phyloP scores from a whole-genome alignment of 2,329 filamentous ascomycete genomes.

The Botryosphaeria dothidea region DNA sequence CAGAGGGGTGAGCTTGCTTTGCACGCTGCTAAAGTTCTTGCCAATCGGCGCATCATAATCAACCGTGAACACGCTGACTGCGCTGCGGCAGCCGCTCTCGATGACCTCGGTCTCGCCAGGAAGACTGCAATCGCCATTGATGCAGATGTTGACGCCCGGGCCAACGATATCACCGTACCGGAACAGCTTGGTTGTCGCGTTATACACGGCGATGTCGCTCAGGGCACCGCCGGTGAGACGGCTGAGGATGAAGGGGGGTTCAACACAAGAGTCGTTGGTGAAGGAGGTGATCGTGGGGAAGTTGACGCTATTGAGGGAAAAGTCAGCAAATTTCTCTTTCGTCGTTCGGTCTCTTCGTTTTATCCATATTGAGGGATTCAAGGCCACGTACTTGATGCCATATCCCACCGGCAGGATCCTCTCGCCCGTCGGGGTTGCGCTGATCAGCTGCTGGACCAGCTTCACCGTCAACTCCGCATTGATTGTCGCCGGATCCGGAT shows the following conservation, averaged over 20 bases:
- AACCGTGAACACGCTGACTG: slow-evolving; percentile 51
- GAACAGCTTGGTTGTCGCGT: slow-evolving; percentile 48
- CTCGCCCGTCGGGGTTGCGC: slow-evolving; percentile 34
- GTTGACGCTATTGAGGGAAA: slow-evolving; percentile 43
- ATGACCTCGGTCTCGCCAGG: slow-evolving; percentile 54
- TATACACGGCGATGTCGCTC: slow-evolving; percentile 48
- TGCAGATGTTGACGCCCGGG: slow-evolving; percentile 52
- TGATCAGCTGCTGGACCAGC: slow-evolving; percentile 48
- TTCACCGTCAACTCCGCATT: slow-evolving; percentile 46
- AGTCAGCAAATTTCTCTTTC: no score
- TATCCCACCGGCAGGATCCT: slow-evolving; percentile 51
- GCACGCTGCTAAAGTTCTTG: slow-evolving; percentile 27
- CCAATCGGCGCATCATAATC: slow-evolving; percentile 52
- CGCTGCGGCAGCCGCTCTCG: slow-evolving; percentile 41
- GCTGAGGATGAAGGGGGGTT: slow-evolving; percentile 49
- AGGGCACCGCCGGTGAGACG: slow-evolving; percentile 53
- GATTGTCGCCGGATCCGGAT: slow-evolving; percentile 45
- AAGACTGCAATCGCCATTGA: slow-evolving; percentile 55
- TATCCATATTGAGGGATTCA: no score
- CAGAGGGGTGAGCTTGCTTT: slow-evolving; percentile 16
- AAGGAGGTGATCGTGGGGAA: slow-evolving; percentile 46
- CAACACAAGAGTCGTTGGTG: slow-evolving; percentile 40
- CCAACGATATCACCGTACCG: slow-evolving; percentile 50
- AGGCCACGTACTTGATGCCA: slow-evolving; percentile 39
- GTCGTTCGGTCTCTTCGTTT: no score